Percentiles rank a stretch among this genome's conserved stretches.
These are phyloP conservation scores for Candida sp. DNA, from an alignment of 1,139 yeast species.

Conservation along the genomic window DNA sequence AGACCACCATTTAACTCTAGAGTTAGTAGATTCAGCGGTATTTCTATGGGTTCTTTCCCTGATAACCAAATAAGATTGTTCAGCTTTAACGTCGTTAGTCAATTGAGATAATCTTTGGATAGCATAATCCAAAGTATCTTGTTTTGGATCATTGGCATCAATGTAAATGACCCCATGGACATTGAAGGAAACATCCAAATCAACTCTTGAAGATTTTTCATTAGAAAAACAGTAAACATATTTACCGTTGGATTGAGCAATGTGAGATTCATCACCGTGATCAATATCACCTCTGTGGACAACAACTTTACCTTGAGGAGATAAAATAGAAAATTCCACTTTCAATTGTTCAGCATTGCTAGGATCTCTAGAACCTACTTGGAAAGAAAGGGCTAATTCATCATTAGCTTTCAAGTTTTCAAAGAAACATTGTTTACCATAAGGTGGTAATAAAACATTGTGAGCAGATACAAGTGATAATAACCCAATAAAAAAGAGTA, in stretches of 20 bases:
- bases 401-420: slow-evolving; percentile 82
- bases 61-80: slow-evolving; percentile 87
- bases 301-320: slow-evolving; percentile 58
- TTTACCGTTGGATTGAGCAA: slow-evolving; percentile 67
- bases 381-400: slow-evolving; percentile 85
- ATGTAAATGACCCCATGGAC: slow-evolving; percentile 91
- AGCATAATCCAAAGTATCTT: slow-evolving; percentile 83
- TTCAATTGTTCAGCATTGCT: slow-evolving; percentile 70
- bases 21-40: slow-evolving; percentile 96
- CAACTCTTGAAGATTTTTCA: slow-evolving; percentile 67
- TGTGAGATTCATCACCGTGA: slow-evolving; percentile 77
- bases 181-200: slow-evolving; percentile 92
- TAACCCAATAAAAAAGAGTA: slow-evolving; percentile 7
- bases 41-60: slow-evolving; percentile 98
- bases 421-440: slow-evolving; percentile 85
- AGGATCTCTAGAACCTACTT: slow-evolving; percentile 90
- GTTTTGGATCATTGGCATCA: slow-evolving; percentile 78
- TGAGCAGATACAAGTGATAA: slow-evolving; percentile 50
- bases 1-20: slow-evolving; percentile 98
- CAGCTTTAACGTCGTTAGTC: slow-evolving; percentile 86
- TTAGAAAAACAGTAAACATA: slow-evolving; percentile 90
- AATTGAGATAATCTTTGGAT: slow-evolving; percentile 73
- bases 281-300: slow-evolving; percentile 54
- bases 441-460: slow-evolving; percentile 79
- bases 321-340: slow-evolving; percentile 65